A percentile compares a stretch with the other conserved stretches of the same genome.
These are phyloP conservation scores for Daldinia decipiens DNA, from an alignment of 495 filamentous ascomycete species.

Conservation along the genomic window DNA sequence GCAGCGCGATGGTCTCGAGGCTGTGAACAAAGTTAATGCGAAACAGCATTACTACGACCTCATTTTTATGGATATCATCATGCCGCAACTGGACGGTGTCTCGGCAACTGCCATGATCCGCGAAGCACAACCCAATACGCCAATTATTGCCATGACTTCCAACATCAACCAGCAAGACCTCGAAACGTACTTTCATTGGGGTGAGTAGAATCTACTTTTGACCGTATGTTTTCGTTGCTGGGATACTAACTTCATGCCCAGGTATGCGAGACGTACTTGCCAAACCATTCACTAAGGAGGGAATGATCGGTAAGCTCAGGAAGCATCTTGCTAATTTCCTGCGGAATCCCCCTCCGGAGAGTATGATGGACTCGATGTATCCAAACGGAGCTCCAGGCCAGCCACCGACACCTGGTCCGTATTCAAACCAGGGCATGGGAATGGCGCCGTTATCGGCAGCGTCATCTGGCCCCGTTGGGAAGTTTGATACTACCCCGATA, in stretches of 20 bases:
- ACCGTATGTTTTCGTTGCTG: background rate
- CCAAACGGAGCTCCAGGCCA: slow-evolving; percentile 42
- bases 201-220: slow-evolving; percentile 62
- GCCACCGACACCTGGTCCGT: slow-evolving; percentile 46
- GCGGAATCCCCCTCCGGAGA: slow-evolving; percentile 57
- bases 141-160: slow-evolving; percentile 98
- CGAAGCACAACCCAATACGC: slow-evolving; percentile 82
- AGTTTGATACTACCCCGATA: slow-evolving; percentile 84
- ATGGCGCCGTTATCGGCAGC: slow-evolving; percentile 59
- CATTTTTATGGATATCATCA: slow-evolving; percentile 99
- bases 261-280: slow-evolving; percentile 99
- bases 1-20: slow-evolving; percentile 89
- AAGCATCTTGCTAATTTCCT: slow-evolving; percentile 84
- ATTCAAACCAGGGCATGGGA: slow-evolving; percentile 71
- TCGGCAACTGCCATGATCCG: slow-evolving; percentile 94
- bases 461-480: slow-evolving; percentile 59
- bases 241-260: slow-evolving; percentile 52
- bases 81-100: slow-evolving; percentile 95
- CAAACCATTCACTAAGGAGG: slow-evolving; percentile 97
- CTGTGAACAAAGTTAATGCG: slow-evolving; percentile 88
- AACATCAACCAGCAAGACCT: slow-evolving; percentile 98
- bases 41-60: slow-evolving; percentile 84
- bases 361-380: slow-evolving; percentile 48
- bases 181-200: slow-evolving; percentile 95
- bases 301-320: slow-evolving; percentile 88